Base-by-base conservation (phyloP, 768 basidiomycete species). In the Cystofilobasidium bisporidii region DNA sequence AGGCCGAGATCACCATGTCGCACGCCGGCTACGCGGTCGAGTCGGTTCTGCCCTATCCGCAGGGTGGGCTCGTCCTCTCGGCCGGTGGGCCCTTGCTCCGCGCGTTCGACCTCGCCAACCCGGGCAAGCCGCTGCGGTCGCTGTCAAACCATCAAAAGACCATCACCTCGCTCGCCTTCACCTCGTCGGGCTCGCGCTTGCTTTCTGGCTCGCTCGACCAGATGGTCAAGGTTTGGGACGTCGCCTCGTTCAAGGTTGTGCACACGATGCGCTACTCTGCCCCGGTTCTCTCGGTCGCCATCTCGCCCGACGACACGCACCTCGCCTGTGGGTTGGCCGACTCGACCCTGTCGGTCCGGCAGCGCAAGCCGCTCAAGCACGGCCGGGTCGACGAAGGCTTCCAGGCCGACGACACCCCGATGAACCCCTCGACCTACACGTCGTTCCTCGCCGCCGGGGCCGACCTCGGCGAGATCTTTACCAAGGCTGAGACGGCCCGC, bases 191-290 rank as follows among this genome's bases (percentile, higher is more conserved):
- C 58, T 58, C 57, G 48, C 83, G 92, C 43, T 82, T 98, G 2
- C 80, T 99, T 56, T 91, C 90, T 0, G 96, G 91, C 36, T 85
- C 89, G 50, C 80, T 99, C 70, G 96, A 99, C 76, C 92, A 94
- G 72, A 88, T 99, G 88, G 90, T 98, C 67, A 99, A 99, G 79
- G 93, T 97, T 40, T 99, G 98, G 79, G 94, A 98, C 77, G 85
- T 93, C 43, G 84, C 87, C 75, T 77, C 79, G 50, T 97, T 94
- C 81, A 88, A 89, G 73, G 96, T 99, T 41, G 86, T 96, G 18
- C 96, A 99, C 74, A 97, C 96, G 5, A 98, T 99, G 91, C 86
- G 96, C 55, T 98, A 98, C 77, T 89, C 94, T 6, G 91, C 92
- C 6, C 90, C 92, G 8, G 78, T 99, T 1, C 81, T 99, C 22